These are phyloP conservation scores for Mortierella sp. DNA, from an alignment of 371 early-diverging fungal species.

Conservation along the genomic window DNA sequence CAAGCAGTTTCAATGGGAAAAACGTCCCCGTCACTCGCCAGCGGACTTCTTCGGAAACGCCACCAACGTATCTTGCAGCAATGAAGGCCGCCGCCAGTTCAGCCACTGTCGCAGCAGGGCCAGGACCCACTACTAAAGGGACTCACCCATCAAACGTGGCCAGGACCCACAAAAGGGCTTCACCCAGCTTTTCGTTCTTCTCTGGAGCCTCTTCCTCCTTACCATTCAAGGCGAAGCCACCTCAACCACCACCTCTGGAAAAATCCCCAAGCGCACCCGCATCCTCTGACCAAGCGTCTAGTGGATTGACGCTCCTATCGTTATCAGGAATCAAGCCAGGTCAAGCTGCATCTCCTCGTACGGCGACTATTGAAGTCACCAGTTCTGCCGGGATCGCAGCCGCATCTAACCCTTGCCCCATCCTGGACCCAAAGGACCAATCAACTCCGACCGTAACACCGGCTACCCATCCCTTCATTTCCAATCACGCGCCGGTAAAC, in stretches of 20 bases:
- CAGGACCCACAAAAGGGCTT: slow-evolving; percentile 38
- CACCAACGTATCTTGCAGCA: slow-evolving; percentile 43
- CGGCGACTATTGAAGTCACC: slow-evolving; percentile 45
- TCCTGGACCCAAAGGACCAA: neutral
- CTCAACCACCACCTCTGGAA: slow-evolving; percentile 33
- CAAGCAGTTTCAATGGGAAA: slow-evolving; percentile 49
- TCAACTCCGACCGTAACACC: neutral
- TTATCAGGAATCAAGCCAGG: slow-evolving; percentile 50
- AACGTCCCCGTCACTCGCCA: slow-evolving; percentile 23
- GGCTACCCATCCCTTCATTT: neutral
- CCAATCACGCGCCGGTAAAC: slow-evolving; percentile 7
- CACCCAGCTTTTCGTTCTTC: slow-evolving; percentile 54
- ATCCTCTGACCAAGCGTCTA: slow-evolving; percentile 14
- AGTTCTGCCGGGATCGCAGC: slow-evolving; percentile 29
- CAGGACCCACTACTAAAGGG: neutral
- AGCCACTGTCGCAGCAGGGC: neutral
- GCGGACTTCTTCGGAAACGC: slow-evolving; percentile 54
- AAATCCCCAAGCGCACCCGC: slow-evolving; percentile 26
- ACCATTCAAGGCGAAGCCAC: slow-evolving; percentile 51
- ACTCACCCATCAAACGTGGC: slow-evolving; percentile 24
- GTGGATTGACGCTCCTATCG: slow-evolving; percentile 28
- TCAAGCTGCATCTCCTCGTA: slow-evolving; percentile 34
- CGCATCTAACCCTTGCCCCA: slow-evolving; percentile 8
- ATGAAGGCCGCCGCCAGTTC: slow-evolving; percentile 18
- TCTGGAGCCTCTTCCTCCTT: slow-evolving; percentile 32